These are phyloP conservation scores for Clarkia xantiana DNA, from an alignment of 345 rosid species.

Conservation along the genomic window DNA sequence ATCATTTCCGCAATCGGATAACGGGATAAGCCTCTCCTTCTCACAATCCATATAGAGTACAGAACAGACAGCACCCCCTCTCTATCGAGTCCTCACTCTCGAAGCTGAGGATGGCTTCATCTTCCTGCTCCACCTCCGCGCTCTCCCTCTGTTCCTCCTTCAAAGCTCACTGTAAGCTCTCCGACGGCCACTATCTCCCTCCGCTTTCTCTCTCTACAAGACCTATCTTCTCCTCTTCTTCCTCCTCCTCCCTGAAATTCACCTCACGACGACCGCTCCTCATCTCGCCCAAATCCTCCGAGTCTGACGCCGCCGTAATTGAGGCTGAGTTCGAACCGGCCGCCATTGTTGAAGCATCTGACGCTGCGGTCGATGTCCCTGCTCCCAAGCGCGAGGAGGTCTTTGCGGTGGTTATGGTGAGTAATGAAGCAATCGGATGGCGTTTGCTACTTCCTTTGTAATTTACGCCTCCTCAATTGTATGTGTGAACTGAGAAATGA, in stretches of 20 bases:
- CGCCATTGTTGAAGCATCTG: conserved; percentile 9
- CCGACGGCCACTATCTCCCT: conserved; percentile 13
- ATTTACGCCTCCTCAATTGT: background rate
- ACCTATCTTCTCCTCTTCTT: conserved; percentile 8
- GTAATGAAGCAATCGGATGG: conserved; percentile 5
- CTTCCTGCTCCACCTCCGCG: conserved; percentile 13
- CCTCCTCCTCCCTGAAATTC: conserved; percentile 9
- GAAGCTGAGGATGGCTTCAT: conserved; percentile 23
- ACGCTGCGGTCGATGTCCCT: conserved; percentile 4
- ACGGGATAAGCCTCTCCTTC: too few relatives aligned
- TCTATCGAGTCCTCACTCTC: background rate
- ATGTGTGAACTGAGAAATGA: background rate
- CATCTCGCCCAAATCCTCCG: conserved; percentile 31
- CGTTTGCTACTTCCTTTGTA: background rate
- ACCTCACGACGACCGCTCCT: conserved; percentile 16
- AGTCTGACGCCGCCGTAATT: conserved; percentile 25
- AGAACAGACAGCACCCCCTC: background rate
- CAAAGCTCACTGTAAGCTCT: conserved; percentile 40
- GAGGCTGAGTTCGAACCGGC: conserved; percentile 24
- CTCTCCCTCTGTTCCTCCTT: conserved; percentile 56
- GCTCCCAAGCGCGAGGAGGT: conserved; percentile 74
- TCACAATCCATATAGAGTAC: too few relatives aligned
- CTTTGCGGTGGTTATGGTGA: conserved; percentile 93
- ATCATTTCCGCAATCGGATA: too few relatives aligned
- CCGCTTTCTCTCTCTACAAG: conserved; percentile 14